phyloP scores from a whole-genome alignment of 345 rosid genomes.

The Abelmoschus esculentus region DNA sequence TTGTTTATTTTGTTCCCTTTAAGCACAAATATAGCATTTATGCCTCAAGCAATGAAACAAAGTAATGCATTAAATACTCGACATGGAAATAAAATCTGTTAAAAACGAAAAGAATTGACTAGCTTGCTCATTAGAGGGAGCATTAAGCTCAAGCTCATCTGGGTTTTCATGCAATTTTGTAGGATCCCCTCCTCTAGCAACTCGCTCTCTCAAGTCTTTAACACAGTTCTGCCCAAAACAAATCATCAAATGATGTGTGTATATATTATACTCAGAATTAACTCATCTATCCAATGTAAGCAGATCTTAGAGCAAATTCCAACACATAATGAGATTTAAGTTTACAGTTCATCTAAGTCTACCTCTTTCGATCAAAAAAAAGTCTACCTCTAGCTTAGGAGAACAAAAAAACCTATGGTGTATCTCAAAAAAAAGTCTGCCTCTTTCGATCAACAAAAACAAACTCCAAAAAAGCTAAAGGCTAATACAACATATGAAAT shows the following conservation, averaged over 20 bases:
- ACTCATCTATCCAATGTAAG: not conserved
- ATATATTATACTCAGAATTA: not conserved
- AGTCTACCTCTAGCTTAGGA: not conserved
- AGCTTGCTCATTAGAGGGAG: conserved; percentile 29
- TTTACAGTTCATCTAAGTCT: not conserved
- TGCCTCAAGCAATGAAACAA: not conserved
- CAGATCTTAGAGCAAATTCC: conserved; percentile 1
- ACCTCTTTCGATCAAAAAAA: too few relatives aligned
- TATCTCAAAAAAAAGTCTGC: too few relatives aligned
- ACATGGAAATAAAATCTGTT: not conserved
- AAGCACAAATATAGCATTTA: too few relatives aligned
- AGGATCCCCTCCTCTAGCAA: conserved; percentile 78
- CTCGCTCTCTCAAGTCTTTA: conserved; percentile 69
- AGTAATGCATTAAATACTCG: not conserved
- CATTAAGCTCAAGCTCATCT: conserved; percentile 23
- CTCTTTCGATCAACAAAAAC: too few relatives aligned
- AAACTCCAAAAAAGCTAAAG: too few relatives aligned
- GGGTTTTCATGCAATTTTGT: conserved; percentile 52
- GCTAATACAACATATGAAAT: too few relatives aligned
- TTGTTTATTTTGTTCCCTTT: not conserved
- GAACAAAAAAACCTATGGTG: not conserved
- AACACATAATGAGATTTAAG: not conserved
- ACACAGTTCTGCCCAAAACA: conserved; percentile 48
- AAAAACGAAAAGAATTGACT: not conserved
- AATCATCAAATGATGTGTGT: not conserved